These are phyloP conservation scores for Suillus discolor DNA, from an alignment of 768 basidiomycete genomes.

Conservation along the genomic window DNA sequence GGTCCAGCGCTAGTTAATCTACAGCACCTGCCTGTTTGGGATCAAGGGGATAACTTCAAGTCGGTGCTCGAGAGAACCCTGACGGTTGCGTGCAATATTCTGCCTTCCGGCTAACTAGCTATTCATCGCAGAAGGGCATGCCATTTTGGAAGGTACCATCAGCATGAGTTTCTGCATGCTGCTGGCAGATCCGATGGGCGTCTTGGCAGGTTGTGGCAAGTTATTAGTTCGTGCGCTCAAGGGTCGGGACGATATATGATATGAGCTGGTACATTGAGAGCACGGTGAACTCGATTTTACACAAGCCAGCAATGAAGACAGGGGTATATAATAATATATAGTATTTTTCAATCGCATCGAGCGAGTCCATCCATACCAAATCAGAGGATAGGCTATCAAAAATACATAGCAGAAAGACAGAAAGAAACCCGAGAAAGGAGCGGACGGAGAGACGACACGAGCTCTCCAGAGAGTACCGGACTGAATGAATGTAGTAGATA, in stretches of 20 bases:
- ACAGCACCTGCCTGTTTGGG: slow-evolving; percentile 21
- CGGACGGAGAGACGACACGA: slow-evolving; percentile 2
- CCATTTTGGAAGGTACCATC: background rate
- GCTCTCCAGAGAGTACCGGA: background rate
- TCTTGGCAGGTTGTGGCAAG: background rate
- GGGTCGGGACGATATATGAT: too few relatives aligned
- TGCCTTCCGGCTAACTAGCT: background rate
- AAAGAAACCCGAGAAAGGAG: background rate
- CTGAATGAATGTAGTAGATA: background rate
- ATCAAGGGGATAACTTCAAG: slow-evolving; percentile 12
- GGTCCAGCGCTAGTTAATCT: slow-evolving; percentile 3
- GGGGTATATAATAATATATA: background rate
- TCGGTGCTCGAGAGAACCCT: background rate
- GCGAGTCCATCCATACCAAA: background rate
- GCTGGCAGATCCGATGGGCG: background rate
- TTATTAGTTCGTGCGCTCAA: too few relatives aligned
- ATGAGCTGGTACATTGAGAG: background rate
- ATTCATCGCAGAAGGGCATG: background rate
- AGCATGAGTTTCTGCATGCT: background rate
- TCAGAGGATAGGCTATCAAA: background rate
- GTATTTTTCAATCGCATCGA: background rate
- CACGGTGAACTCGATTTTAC: background rate
- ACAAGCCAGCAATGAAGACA: background rate
- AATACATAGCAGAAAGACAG: background rate
- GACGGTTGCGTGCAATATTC: too few relatives aligned